Evolutionary conservation across 176 grass and related monocot genomes (phyloP), one percentile per base, ranked within the genome.

Genomic region (Oryza meridionalis): DNA sequence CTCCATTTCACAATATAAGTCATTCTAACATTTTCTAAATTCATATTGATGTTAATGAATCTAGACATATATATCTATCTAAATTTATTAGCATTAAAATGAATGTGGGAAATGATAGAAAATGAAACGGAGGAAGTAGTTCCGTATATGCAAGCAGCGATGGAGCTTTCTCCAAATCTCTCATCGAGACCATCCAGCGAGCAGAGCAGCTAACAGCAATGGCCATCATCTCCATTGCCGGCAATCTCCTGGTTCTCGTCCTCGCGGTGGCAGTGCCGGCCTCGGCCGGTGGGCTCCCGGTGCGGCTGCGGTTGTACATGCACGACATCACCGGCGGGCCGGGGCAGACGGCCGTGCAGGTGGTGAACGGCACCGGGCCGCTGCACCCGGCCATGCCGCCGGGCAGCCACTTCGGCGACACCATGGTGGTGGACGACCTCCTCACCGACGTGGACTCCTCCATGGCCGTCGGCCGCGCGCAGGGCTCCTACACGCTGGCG

Each of bases 271-370:
- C 1, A 4, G 73, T 12, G 15, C 32, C 21, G 32, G 75, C 21
- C 59, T 33, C 17, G 17, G 81, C 9, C 25, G 22, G 53, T 1
- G 16, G 25, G 38, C 70, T 7, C 0, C 59, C 70, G 19, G 27
- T 67, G 27, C 78, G 53, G 22, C 72, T 82, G 17, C 78, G n/a
- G 5, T 47, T 89, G 1, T 89, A 85, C 62, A 66, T 89, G 69
- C 88, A 83, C 68, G 84, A 86, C 47, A 67, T 86, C 49, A 24
- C 35, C 58, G 42, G 31, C 25, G 79, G 84, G 33, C 78, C 84
- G 46, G 69, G 50, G 10, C 55, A 21, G 40, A 86, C 73, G 65
- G 58, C 79, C 12, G 24, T 72, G 40, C 6, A 2, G 42, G 17
- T 87, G 1, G 71, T 82, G 6, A 69, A 22, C 7, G 62, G 77